Base-by-base conservation (phyloP, 345 rosid species). In the Dovyalis caffra region DNA sequence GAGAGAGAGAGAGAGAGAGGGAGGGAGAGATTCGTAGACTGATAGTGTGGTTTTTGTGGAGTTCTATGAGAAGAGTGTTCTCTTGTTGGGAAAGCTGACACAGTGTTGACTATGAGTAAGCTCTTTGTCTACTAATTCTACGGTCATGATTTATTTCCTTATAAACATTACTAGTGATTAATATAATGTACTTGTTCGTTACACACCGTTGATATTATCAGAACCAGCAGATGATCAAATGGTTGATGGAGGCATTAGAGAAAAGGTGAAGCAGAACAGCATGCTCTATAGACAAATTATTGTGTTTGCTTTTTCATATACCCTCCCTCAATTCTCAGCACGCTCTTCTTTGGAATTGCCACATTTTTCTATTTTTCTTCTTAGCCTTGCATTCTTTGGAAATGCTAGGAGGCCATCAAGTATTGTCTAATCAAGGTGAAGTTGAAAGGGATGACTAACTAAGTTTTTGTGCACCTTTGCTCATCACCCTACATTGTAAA, bases 1-100 rank as follows among this genome's bases (percentile, higher is more conserved):
- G n/a, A n/a, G n/a, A n/a, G n/a, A n/a, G n/a, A n/a, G n/a, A n/a
- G n/a, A n/a, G n/a, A n/a, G n/a, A n/a, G n/a, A n/a, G n/a, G n/a
- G n/a, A n/a, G n/a, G n/a, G n/a, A n/a, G n/a, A n/a, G n/a, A n/a
- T n/a, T n/a, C n/a, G 73, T 10, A n/a, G n/a, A 23, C 28, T 70
- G 63, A 60, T 34, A 58, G 65, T 56, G 76, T 32, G 77, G 79
- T 28, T 67, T 74, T 77, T 74, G 81, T 69, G 85, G 69, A 71
- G 86, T 74, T 79, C 77, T 47, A 64, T 38, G 76, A 74, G 78
- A 73, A 53, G 73, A 62, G 56, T 23, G n/a, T 57, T 62, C 70
- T 73, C 83, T 73, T 87, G 86, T 84, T 33, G 75, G 85, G 77
- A 83, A 86, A 88, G 82, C 83, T 84, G 92, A 84, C 81, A 70